These are phyloP conservation scores for Cicer arietinum DNA, from an alignment of 306 rosid genomes.

Conservation along the genomic window DNA sequence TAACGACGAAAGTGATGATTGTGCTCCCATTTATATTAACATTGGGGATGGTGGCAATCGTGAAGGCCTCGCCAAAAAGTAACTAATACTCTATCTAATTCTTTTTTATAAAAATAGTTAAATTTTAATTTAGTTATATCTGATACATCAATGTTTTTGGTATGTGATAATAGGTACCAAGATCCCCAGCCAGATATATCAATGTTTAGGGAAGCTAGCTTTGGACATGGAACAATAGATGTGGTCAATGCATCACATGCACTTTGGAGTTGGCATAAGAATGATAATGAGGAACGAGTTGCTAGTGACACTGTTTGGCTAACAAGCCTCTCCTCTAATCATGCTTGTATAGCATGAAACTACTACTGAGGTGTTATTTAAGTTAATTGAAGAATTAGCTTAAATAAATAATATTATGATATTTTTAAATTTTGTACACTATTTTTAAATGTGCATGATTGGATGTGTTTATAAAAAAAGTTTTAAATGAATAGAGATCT, in stretches of 20 bases:
- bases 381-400: too few species aligned
- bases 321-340: slow-evolving; percentile 53
- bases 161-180: slow-evolving; percentile 44
- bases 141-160: too few species aligned
- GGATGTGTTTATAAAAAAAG: too few species aligned
- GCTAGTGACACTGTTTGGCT: slow-evolving; percentile 64
- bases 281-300: slow-evolving; percentile 57
- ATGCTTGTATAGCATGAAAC: slow-evolving; percentile 54
- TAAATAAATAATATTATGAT: too few species aligned
- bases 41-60: slow-evolving; percentile 98
- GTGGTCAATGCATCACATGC: slow-evolving; percentile 74
- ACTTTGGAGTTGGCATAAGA: slow-evolving; percentile 77
- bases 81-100: slow-evolving; percentile 6
- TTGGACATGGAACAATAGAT: slow-evolving; percentile 75
- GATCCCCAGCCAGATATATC: slow-evolving; percentile 78
- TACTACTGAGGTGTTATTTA: too few species aligned
- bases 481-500: too few species aligned
- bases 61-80: slow-evolving; percentile 82
- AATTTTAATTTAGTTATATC: too few species aligned
- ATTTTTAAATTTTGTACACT: too few species aligned
- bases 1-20: slow-evolving; percentile 60
- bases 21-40: slow-evolving; percentile 75
- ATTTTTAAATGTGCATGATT: too few species aligned
- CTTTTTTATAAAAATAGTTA: too few species aligned
- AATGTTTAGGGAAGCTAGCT: slow-evolving; percentile 76